Percentiles rank a stretch among this genome's conserved stretches.
phyloP scores from a whole-genome alignment of 2,329 filamentous ascomycete species.

The Epichloe scottii region DNA sequence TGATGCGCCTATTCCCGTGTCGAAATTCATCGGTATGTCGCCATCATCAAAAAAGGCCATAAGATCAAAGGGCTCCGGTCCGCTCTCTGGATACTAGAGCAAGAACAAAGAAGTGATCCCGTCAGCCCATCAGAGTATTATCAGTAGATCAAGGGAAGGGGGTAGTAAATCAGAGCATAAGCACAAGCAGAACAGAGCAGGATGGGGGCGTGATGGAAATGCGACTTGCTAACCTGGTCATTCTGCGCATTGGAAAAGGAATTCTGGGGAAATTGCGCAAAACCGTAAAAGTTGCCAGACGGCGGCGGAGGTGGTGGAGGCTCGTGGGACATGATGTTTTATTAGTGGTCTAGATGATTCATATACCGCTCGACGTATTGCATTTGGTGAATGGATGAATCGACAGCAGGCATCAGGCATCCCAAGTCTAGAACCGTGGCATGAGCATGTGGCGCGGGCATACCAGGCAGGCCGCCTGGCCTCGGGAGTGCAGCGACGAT shows the following conservation, averaged over 20 bases:
- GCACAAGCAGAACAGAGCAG: background rate
- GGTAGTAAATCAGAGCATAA: background rate
- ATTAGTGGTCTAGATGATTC: background rate
- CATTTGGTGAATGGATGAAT: background rate
- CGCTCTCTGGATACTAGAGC: slow-evolving; percentile 8
- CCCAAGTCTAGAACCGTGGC: slow-evolving; percentile 1
- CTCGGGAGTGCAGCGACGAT: background rate
- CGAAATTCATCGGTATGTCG: slow-evolving; percentile 32
- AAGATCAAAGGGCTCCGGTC: slow-evolving; percentile 23
- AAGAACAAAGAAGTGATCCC: background rate
- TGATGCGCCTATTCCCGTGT: slow-evolving; percentile 18
- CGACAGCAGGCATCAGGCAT: background rate
- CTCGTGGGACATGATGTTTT: slow-evolving; percentile 7
- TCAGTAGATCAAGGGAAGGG: background rate
- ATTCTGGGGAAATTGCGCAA: slow-evolving; percentile 3
- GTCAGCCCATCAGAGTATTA: slow-evolving; percentile 1
- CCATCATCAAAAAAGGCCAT: slow-evolving; percentile 32
- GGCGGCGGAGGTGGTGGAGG: slow-evolving; percentile 6
- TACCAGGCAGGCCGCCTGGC: slow-evolving; percentile 4
- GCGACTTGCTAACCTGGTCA: slow-evolving; percentile 2
- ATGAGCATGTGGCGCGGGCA: slow-evolving; percentile 3
- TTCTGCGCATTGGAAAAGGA: slow-evolving; percentile 3
- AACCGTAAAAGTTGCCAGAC: slow-evolving; percentile 2
- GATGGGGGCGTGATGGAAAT: background rate
- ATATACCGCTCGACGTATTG: slow-evolving; percentile 1